Evolutionary conservation across 306 rosid genomes (phyloP).

Genomic region (Dryas alaskensis): DNA sequence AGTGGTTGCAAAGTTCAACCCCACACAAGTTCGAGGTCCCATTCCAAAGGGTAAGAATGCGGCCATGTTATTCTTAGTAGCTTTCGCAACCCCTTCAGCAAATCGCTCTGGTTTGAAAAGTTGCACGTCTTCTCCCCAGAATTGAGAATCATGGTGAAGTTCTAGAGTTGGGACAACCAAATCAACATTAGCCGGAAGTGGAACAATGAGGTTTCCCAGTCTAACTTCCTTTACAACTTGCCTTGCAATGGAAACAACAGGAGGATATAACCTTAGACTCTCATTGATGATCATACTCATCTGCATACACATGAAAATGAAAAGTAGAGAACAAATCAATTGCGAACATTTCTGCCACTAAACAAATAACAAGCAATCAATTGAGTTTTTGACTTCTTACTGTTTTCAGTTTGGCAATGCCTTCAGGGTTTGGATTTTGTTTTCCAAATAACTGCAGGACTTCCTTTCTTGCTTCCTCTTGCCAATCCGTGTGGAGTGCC

Average conservation of each 20-base stretch:
- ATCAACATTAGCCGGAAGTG: constrained; percentile 12
- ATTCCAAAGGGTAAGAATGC: constrained; percentile 29
- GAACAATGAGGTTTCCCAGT: constrained; percentile 19
- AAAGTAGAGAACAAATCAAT: neutral
- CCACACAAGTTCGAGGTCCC: constrained; percentile 38
- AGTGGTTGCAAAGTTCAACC: constrained; percentile 20
- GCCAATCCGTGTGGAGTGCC: constrained; percentile 36
- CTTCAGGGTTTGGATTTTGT: constrained; percentile 24
- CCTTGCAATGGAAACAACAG: constrained; percentile 9
- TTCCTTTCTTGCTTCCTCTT: constrained; percentile 40
- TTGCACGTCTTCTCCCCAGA: constrained; percentile 34
- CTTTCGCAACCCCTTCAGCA: constrained; percentile 28
- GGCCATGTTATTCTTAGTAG: constrained; percentile 25
- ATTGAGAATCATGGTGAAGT: constrained; percentile 30
- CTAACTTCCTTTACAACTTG: constrained; percentile 10
- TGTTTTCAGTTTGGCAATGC: constrained; percentile 19
- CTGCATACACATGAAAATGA: constrained; percentile 9
- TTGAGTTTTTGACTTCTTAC: constrained; percentile 12
- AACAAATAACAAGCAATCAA: neutral
- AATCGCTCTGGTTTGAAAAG: constrained; percentile 35
- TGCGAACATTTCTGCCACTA: neutral
- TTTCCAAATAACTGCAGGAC: constrained; percentile 24
- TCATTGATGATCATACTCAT: constrained; percentile 38
- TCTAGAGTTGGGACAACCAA: constrained; percentile 12
- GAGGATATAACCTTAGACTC: constrained; percentile 31